phyloP scores from a whole-genome alignment of 352 stramenopile genomes.

The Aphanomyces astaci region DNA sequence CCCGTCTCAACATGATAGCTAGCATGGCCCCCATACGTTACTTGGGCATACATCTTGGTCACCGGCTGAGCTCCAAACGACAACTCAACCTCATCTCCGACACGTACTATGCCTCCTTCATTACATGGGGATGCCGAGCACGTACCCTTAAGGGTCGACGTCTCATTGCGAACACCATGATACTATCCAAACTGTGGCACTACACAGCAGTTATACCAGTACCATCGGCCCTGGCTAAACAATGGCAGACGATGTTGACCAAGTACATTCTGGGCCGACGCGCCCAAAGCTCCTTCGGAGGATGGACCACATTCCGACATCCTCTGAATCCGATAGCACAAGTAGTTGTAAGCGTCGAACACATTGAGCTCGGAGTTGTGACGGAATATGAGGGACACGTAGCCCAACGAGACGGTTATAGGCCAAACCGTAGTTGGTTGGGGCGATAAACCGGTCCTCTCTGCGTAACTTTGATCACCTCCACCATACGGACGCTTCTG shows the following conservation, averaged over 20 bases:
- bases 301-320: too few species aligned
- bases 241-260: background rate
- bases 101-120: constrained; percentile 23
- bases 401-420: too few species aligned
- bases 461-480: too few species aligned
- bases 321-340: too few species aligned
- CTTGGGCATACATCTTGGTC: constrained; percentile 9
- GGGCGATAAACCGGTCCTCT: too few species aligned
- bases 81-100: constrained; percentile 24
- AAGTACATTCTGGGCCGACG: too few species aligned
- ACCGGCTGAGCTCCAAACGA: background rate
- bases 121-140: background rate
- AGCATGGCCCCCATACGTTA: background rate
- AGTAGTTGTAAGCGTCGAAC: too few species aligned
- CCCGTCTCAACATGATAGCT: background rate
- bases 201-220: constrained; percentile 1
- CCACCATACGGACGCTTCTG: too few species aligned
- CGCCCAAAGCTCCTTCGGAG: too few species aligned
- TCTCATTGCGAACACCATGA: background rate
- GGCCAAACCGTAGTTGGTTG: too few species aligned
- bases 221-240: background rate
- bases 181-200: background rate
- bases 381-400: too few species aligned
- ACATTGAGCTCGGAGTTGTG: too few species aligned
- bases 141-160: background rate